Conservation (phyloP, 164 flowering plant species). For the Nymphaea colorata region DNA sequence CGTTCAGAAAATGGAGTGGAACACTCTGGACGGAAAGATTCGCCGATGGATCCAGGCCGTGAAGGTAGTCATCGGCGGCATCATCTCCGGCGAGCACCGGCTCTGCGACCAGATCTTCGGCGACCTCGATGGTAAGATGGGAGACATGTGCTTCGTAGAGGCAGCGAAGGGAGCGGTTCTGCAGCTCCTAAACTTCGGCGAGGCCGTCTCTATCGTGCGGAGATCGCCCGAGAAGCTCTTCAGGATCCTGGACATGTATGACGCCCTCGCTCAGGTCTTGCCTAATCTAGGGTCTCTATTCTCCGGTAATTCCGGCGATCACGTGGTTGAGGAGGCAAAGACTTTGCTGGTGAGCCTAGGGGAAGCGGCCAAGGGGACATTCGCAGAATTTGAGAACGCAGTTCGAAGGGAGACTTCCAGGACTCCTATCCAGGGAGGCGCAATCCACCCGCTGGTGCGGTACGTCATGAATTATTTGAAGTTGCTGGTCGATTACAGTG, state of each 20-base stretch:
- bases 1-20: slow-evolving; percentile 81
- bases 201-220: slow-evolving; percentile 55
- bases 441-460: slow-evolving; percentile 63
- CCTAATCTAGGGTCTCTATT: slow-evolving; percentile 42
- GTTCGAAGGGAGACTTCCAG: slow-evolving; percentile 44
- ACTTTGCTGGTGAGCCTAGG: slow-evolving; percentile 46
- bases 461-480: slow-evolving; percentile 83
- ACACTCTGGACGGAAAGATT: slow-evolving; percentile 72
- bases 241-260: slow-evolving; percentile 78
- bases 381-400: slow-evolving; percentile 66
- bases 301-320: slow-evolving; percentile 14
- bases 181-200: slow-evolving; percentile 72
- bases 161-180: slow-evolving; percentile 56
- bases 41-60: slow-evolving; percentile 80
- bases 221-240: slow-evolving; percentile 58
- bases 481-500: slow-evolving; percentile 62
- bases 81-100: slow-evolving; percentile 49
- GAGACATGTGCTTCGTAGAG: slow-evolving; percentile 60
- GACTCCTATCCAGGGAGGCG: slow-evolving; percentile 51
- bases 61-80: slow-evolving; percentile 45
- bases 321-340: slow-evolving; percentile 37
- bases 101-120: slow-evolving; percentile 61
- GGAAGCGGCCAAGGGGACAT: slow-evolving; percentile 58
- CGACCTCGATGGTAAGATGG: slow-evolving; percentile 26
- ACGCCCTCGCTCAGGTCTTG: slow-evolving; percentile 31